Evolutionary conservation across 345 rosid genomes (phyloP).

Genomic region (Passiflora organensis): DNA sequence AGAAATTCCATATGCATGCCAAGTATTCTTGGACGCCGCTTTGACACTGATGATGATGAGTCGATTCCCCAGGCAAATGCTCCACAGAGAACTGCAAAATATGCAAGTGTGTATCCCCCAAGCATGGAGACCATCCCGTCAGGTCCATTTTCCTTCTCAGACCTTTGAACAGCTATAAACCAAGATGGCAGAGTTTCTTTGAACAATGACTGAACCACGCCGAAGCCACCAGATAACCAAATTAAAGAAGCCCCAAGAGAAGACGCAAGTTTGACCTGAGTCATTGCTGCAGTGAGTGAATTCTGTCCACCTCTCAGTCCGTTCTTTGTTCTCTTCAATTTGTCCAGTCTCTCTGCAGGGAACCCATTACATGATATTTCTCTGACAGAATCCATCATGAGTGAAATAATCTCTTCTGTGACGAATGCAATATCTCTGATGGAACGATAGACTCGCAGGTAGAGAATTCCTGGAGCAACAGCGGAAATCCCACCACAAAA

Average conservation of each 20-base stretch:
- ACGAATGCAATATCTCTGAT: conserved; percentile 68
- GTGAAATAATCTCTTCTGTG: conserved; percentile 81
- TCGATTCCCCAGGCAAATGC: conserved; percentile 93
- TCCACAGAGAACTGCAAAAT: conserved; percentile 68
- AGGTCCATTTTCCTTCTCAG: conserved; percentile 47
- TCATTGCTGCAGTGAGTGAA: conserved; percentile 71
- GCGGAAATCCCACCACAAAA: conserved; percentile 74
- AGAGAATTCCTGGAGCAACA: conserved; percentile 89
- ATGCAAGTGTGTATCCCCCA: conserved; percentile 80
- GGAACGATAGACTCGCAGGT: conserved; percentile 65
- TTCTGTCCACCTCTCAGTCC: conserved; percentile 71
- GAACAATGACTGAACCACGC: conserved; percentile 64
- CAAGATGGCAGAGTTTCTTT: conserved; percentile 89
- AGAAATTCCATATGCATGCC: conserved; percentile 74
- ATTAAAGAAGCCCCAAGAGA: conserved; percentile 88
- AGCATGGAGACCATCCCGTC: conserved; percentile 69
- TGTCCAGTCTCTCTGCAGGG: conserved; percentile 46
- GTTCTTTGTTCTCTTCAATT: conserved; percentile 55
- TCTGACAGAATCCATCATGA: conserved; percentile 73
- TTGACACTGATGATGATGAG: conserved; percentile 54
- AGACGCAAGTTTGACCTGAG: conserved; percentile 73
- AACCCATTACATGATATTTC: conserved; percentile 58
- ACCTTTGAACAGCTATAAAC: conserved; percentile 70
- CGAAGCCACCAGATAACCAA: conserved; percentile 79
- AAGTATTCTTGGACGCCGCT: conserved; percentile 65